Evolutionary conservation across 2,329 filamentous ascomycete genomes (phyloP).

Genomic region (Clonostachys chloroleuca): DNA sequence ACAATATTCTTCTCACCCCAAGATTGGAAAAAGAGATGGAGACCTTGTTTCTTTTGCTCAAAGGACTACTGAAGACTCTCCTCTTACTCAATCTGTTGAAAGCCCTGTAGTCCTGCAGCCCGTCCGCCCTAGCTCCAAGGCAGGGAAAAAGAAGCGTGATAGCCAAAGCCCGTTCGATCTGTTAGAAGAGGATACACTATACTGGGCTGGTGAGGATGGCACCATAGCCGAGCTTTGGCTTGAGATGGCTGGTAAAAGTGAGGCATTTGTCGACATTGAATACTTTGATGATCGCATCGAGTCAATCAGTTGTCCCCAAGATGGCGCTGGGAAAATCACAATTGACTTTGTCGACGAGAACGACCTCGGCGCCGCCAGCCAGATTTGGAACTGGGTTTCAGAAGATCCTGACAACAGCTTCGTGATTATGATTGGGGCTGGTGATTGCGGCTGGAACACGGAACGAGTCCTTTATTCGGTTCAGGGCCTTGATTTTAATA

Average conservation of each 20-base stretch:
- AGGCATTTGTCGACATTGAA: constrained; percentile 1
- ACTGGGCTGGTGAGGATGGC: not conserved
- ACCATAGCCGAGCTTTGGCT: not conserved
- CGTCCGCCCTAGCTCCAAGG: not conserved
- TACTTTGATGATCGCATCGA: constrained; percentile 1
- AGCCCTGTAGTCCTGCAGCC: not conserved
- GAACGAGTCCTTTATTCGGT: not conserved
- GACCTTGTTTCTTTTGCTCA: too few species aligned
- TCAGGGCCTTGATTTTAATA: not conserved
- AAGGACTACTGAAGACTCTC: too few species aligned
- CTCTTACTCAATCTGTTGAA: too few species aligned
- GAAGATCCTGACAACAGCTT: not conserved
- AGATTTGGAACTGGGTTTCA: constrained; percentile 2
- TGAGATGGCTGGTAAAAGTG: not conserved
- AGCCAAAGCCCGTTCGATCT: not conserved
- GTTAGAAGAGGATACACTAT: not conserved
- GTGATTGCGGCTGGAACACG: constrained; percentile 1
- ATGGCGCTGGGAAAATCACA: not conserved
- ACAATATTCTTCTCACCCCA: too few species aligned
- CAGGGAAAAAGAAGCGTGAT: not conserved
- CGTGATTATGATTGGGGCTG: not conserved
- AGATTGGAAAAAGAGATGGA: too few species aligned
- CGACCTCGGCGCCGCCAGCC: not conserved
- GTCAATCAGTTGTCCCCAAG: not conserved
- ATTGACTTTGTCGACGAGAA: not conserved